A percentile compares a stretch with the other conserved stretches of the same genome.
Evolutionary conservation across 495 filamentous ascomycete genomes (phyloP).

Genomic region (Daldinia caldariorum): DNA sequence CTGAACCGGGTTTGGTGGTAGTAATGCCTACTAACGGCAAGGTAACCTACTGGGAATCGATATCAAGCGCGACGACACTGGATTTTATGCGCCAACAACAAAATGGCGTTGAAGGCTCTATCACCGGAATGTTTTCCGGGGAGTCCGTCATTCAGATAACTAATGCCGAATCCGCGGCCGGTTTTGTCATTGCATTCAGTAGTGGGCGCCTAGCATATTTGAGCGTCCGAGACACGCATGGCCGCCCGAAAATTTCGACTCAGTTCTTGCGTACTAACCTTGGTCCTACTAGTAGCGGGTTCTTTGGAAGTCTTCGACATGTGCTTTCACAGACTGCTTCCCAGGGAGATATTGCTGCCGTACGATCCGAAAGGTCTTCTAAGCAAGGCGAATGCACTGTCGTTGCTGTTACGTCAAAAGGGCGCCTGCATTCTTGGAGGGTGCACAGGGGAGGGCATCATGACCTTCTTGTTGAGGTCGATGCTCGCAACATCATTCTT

Average conservation of each 20-base stretch:
- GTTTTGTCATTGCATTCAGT: conserved; percentile 84
- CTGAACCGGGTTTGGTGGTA: conserved; percentile 83
- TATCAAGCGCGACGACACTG: conserved; percentile 80
- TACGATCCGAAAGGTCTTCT: conserved; percentile 71
- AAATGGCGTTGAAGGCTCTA: conserved; percentile 76
- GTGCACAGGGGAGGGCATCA: conserved; percentile 81
- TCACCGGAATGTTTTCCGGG: conserved; percentile 76
- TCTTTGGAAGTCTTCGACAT: conserved; percentile 80
- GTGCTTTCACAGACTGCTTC: conserved; percentile 71
- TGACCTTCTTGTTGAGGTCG: conserved; percentile 61
- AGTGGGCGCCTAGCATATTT: conserved; percentile 87
- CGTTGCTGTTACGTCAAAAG: conserved; percentile 76
- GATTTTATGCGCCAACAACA: conserved; percentile 80
- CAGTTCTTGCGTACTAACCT: conserved; percentile 74
- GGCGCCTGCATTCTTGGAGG: conserved; percentile 83
- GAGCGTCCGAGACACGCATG: conserved; percentile 83
- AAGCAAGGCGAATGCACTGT: conserved; percentile 86
- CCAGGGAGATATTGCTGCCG: conserved; percentile 79
- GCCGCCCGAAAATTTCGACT: conserved; percentile 78
- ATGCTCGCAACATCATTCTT: conserved; percentile 51
- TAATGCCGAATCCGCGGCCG: conserved; percentile 81
- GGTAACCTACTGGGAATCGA: conserved; percentile 93
- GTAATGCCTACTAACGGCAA: conserved; percentile 84
- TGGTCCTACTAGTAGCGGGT: conserved; percentile 61
- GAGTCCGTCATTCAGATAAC: conserved; percentile 81